Evolutionary conservation across 2,329 filamentous ascomycete genomes (phyloP), one percentile per base, ranked within the genome.

Genomic region (Aspergillus novoparasiticus): DNA sequence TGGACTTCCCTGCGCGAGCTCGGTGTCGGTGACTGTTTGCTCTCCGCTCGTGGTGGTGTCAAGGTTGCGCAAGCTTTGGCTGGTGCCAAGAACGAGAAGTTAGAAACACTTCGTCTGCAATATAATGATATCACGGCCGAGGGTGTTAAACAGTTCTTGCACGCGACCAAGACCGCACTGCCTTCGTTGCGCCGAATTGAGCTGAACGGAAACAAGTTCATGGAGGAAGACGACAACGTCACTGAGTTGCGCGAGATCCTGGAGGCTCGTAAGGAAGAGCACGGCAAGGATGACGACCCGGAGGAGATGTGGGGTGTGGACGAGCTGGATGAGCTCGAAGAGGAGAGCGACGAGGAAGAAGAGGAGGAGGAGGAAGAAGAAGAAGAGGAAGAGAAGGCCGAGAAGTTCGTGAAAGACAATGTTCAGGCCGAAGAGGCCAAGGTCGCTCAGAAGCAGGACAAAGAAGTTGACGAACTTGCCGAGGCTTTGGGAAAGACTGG

Each of bases 171-270:
- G 71, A 81, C 85, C 10, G 84, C 85, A 2, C 85, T 99, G 10
- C 93, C 93, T 1, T 86, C 86, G 14, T 82, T 99, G 68, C 90
- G 90, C 80, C 89, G 94, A 72, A 87, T 99, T 57, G 95, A 98
- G 80, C 82, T 99, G 69, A 98, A 99, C 76, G 95, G 95, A 57
- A 99, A 99, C 83, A 95, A 93, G 75, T 97, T 99, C 71, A 83
- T 86, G 10, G 94, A 97, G 77, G 93, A 96, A 3, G 93, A 98
- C 70, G 83, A 86, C 54, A 87, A 87, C 32, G 85, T 97, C 48
- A 80, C 87, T 64, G 83, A 83, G 26, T 82, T 98, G 53, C 87
- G 89, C 68, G 86, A 89, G 58, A 82, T 95, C 32, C 83, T 97
- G 30, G 89, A 92, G 63, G 85, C 87, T 72, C 89, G 93, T 67